These are phyloP conservation scores for Deinandra increscens DNA, from an alignment of 129 eudicot species.

Conservation along the genomic window DNA sequence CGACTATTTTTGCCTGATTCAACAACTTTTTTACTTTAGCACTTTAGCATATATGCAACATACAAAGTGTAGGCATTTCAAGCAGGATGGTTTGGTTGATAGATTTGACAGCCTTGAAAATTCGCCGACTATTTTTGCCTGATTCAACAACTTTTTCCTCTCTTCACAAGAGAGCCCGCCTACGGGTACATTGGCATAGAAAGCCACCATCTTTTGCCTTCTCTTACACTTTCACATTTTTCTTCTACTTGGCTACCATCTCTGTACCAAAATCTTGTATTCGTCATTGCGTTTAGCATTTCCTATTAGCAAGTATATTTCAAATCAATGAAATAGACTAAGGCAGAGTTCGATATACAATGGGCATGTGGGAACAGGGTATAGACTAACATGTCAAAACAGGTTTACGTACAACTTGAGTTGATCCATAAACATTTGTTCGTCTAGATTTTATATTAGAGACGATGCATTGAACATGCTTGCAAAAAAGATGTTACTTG, in stretches of 20 bases:
- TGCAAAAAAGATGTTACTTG: background rate
- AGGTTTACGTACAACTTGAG: background rate
- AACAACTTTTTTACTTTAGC: constrained; percentile 64
- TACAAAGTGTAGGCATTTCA: constrained; percentile 81
- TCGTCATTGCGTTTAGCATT: constrained; percentile 62
- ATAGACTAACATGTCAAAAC: constrained; percentile 1
- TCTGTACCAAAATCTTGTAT: constrained; percentile 80
- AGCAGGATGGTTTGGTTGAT: constrained; percentile 71
- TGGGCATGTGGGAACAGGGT: background rate
- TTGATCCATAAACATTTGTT: background rate
- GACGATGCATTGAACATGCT: background rate
- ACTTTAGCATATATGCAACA: too few species aligned
- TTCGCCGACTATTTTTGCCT: constrained; percentile 73
- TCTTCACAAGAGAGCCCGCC: constrained; percentile 68
- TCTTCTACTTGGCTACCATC: constrained; percentile 79
- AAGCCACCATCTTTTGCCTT: constrained; percentile 84
- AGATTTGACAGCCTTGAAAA: constrained; percentile 92
- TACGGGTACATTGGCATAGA: constrained; percentile 70
- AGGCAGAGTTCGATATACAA: too few species aligned
- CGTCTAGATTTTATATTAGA: too few species aligned
- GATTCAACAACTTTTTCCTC: constrained; percentile 58
- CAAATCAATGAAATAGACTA: background rate
- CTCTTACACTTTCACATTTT: constrained; percentile 38
- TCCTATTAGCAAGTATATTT: constrained; percentile 42
- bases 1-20: constrained; percentile 61